Conservation (phyloP, 495 filamentous ascomycete genomes). For the Lepraria neglecta region DNA sequence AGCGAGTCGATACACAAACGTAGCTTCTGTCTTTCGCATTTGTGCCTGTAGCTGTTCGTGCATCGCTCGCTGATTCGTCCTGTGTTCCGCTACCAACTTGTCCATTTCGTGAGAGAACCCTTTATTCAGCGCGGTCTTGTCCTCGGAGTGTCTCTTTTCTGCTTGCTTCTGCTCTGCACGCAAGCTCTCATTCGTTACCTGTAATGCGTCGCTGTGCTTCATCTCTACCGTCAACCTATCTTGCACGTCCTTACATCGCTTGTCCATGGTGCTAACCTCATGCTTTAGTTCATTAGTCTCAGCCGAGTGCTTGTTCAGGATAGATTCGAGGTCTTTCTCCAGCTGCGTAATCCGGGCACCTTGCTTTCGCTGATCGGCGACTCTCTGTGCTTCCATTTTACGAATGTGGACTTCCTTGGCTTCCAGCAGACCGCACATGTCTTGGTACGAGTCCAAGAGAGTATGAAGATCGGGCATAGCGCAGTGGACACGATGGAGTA, state of each 20-base stretch:
- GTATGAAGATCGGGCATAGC: constrained; percentile 47
- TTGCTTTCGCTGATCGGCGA: constrained; percentile 44
- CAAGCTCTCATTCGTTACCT: constrained; percentile 38
- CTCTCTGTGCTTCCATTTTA: constrained; percentile 43
- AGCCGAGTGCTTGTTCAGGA: constrained; percentile 41
- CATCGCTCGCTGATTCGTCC: constrained; percentile 23
- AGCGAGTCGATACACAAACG: constrained; percentile 9
- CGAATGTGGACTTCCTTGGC: constrained; percentile 43
- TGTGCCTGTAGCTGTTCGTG: constrained; percentile 28
- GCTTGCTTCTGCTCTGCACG: constrained; percentile 29
- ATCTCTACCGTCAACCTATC: constrained; percentile 38
- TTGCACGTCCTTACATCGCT: constrained; percentile 48
- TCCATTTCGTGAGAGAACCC: constrained; percentile 26
- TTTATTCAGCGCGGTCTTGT: constrained; percentile 25
- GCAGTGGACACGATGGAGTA: constrained; percentile 44
- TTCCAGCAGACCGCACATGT: constrained; percentile 40
- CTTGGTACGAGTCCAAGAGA: constrained; percentile 43
- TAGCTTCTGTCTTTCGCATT: constrained; percentile 14
- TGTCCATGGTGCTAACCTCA: constrained; percentile 54
- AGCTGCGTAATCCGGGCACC: constrained; percentile 50
- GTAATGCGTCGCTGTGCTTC: constrained; percentile 42
- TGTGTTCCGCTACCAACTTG: constrained; percentile 24
- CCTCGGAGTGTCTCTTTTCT: constrained; percentile 24
- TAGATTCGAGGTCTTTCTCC: constrained; percentile 41
- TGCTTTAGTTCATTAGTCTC: constrained; percentile 46